Evolutionary conservation across 495 filamentous ascomycete genomes (phyloP), one percentile per base, ranked within the genome.

Genomic region (Lophium mytilinum): DNA sequence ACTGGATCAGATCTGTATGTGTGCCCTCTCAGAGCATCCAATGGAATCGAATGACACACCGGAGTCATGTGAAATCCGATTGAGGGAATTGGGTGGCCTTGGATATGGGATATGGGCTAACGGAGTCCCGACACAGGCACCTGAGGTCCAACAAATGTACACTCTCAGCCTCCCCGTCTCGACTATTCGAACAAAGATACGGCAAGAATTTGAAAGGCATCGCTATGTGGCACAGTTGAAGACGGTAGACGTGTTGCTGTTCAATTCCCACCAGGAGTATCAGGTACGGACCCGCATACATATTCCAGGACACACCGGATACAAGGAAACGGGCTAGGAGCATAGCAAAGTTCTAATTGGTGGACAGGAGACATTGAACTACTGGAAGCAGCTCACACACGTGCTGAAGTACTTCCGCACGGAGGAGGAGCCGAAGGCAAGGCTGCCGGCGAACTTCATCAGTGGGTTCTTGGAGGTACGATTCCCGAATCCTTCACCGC

Each of bases 181-280:
- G 41, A 78, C 80, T 53, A 84, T 97, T 69, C 89, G 93, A 56
- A 92, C 91, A 45, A 95, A 92, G 78, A 85, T 97, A 68, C 83
- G 93, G 66, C 90, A 97, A 74, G 92, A 98, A 69, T 98, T 98
- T 73, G 93, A 98, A 76, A 81, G 90, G 73, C 86, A 96, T 76
- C 79, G 93, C 78, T 95, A 86, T 68, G 91, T 96, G 47, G 86
- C 85, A 68, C 90, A 97, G 75, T 73, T 97, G 42, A 78, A 77
- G 14, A 86, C 89, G 3, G 83, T 96, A 57, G 94, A 98, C 71
- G 83, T 96, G 66, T 75, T 98, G 50, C 72, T 98, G 36, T 83
- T 86, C 66, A 84, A 95, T 70, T 91, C 86, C 69, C 84, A 95
- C 68, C 77, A 83, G 64, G 93, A 98, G 75, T 96, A 84, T 67